Percentiles rank a stretch among this genome's conserved stretches.
Evolutionary conservation across 257 asterid genomes (phyloP).

Genomic region (Lavandula angustifolia): DNA sequence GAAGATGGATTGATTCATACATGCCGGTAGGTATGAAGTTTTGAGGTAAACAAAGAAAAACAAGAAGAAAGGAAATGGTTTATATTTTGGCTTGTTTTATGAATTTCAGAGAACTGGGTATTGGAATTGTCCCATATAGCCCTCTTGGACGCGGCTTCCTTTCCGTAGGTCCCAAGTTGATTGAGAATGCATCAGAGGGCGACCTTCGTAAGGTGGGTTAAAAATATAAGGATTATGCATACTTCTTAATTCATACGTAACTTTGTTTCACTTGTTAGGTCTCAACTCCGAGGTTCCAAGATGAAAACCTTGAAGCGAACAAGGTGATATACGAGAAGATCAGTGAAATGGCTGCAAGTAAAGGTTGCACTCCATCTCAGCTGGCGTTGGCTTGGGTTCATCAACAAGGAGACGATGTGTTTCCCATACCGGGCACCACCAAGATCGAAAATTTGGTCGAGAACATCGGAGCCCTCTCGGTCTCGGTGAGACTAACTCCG

Average conservation of each 20-base stretch:
- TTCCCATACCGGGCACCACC: conserved; percentile 52
- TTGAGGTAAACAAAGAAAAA: too few relatives aligned
- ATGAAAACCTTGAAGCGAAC: conserved; percentile 40
- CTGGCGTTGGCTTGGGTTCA: conserved; percentile 53
- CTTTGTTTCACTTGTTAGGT: conserved; percentile 5
- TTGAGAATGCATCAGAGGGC: conserved; percentile 21
- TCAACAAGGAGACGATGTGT: conserved; percentile 45
- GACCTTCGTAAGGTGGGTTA: conserved; percentile 38
- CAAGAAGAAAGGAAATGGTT: too few relatives aligned
- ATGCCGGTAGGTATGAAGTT: too few relatives aligned
- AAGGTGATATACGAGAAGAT: conserved; percentile 36
- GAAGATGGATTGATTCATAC: background rate
- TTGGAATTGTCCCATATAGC: conserved; percentile 44
- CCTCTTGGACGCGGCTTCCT: conserved; percentile 46
- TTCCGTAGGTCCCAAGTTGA: conserved; percentile 33
- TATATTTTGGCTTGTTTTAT: background rate
- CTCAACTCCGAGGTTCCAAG: conserved; percentile 38
- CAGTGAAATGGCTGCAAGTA: conserved; percentile 34
- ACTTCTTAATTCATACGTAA: too few relatives aligned
- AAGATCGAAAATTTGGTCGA: conserved; percentile 39
- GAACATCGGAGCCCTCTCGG: conserved; percentile 34
- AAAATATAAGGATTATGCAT: too few relatives aligned
- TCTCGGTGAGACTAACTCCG: conserved; percentile 27
- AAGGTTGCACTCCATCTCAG: conserved; percentile 49
- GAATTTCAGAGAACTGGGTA: conserved; percentile 44